These are phyloP conservation scores for Chamaenerion angustifolium DNA, from an alignment of 345 rosid species.

Conservation along the genomic window DNA sequence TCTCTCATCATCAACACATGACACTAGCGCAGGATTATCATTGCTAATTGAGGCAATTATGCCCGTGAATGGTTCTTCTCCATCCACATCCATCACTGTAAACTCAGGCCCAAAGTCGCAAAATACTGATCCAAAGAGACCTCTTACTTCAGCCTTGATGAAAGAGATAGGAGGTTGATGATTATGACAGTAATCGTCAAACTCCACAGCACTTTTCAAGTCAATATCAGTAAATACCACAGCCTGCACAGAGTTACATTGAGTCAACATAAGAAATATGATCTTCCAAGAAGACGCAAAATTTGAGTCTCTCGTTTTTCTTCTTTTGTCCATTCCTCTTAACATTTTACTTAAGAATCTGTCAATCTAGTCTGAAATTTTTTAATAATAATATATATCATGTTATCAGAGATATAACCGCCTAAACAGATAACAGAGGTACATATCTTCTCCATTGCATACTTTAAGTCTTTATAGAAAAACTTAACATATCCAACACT, in stretches of 20 bases:
- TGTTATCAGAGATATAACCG: too few relatives aligned
- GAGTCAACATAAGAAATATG: background rate
- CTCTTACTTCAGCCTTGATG: slow-evolving; percentile 87
- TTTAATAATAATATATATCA: too few relatives aligned
- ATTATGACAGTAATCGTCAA: slow-evolving; percentile 69
- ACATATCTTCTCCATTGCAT: too few relatives aligned
- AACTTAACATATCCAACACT: too few relatives aligned
- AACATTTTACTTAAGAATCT: too few relatives aligned
- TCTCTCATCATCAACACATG: slow-evolving; percentile 95
- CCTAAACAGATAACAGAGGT: too few relatives aligned
- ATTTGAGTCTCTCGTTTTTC: too few relatives aligned
- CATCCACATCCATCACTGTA: slow-evolving; percentile 85
- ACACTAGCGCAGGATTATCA: slow-evolving; percentile 71
- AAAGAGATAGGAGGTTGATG: slow-evolving; percentile 87
- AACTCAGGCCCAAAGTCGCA: slow-evolving; percentile 96
- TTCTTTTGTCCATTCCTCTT: too few relatives aligned
- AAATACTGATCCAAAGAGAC: slow-evolving; percentile 89
- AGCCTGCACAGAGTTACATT: slow-evolving; percentile 40
- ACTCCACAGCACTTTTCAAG: slow-evolving; percentile 64
- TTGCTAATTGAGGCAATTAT: slow-evolving; percentile 89
- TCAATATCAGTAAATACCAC: slow-evolving; percentile 80
- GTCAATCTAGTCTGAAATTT: too few relatives aligned
- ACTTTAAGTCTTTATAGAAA: too few relatives aligned
- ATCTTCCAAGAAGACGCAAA: background rate
- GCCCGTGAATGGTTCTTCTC: slow-evolving; percentile 91